phyloP scores from a whole-genome alignment of 805 yeast genomes.

The Suhomyces sp. region DNA sequence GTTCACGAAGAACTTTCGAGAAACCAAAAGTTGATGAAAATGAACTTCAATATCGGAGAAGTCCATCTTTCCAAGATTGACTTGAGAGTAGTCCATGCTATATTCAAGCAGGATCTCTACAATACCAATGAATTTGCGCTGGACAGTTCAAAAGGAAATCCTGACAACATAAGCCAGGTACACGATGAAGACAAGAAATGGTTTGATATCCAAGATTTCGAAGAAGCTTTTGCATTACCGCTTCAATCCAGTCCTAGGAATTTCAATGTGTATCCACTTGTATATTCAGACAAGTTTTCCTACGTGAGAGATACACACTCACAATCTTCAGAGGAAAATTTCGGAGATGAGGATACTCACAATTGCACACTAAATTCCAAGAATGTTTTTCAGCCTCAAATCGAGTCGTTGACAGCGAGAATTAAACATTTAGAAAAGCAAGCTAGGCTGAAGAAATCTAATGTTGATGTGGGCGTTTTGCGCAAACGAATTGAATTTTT shows the following conservation, averaged over 20 bases:
- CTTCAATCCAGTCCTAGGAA: constrained; percentile 33
- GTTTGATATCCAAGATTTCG: constrained; percentile 62
- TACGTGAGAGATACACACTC: constrained; percentile 58
- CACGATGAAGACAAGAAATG: constrained; percentile 58
- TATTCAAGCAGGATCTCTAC: constrained; percentile 36
- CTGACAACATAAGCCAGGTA: constrained; percentile 23
- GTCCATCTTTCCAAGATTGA: constrained; percentile 56
- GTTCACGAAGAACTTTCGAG: constrained; percentile 45
- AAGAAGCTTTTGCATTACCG: constrained; percentile 51
- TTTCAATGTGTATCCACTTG: constrained; percentile 56
- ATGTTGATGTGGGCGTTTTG: constrained; percentile 9
- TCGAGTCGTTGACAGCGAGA: constrained; percentile 25
- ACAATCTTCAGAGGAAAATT: constrained; percentile 10
- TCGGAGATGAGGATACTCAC: constrained; percentile 29
- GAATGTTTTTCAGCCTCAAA: constrained; percentile 28
- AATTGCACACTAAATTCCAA: constrained; percentile 26
- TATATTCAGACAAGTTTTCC: constrained; percentile 66
- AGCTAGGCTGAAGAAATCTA: constrained; percentile 10
- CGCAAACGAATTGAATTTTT: constrained; percentile 19
- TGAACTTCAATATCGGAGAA: constrained; percentile 68
- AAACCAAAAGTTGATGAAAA: constrained; percentile 48
- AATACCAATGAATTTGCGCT: not conserved
- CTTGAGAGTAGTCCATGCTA: constrained; percentile 52
- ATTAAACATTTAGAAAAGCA: constrained; percentile 22
- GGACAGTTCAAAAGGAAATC: constrained; percentile 4